Base-by-base conservation (phyloP, 768 basidiomycete genomes). In the Leucosporidium creatinivorum region DNA sequence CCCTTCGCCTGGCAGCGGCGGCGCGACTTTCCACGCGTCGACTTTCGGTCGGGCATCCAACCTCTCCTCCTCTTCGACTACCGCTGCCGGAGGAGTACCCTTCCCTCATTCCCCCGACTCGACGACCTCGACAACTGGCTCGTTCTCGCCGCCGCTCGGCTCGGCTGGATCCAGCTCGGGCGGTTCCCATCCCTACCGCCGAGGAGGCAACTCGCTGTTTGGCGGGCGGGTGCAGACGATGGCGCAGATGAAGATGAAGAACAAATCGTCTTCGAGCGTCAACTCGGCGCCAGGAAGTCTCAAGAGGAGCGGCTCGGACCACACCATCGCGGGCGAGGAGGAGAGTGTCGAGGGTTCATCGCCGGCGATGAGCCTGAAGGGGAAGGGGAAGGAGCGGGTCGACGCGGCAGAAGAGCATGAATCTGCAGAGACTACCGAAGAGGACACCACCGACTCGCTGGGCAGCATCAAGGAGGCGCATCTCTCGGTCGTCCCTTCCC, bases 121-220 rank as follows among this genome's bases (percentile, higher is more conserved):
- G 12, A 30, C 59, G 2, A 0, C 44, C 7, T 21, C 51, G 0
- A 21, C 26, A 19, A 59, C 62, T 4, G 30, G 39, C 15, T 13
- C 33, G 21, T n/a, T 48, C n/a, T 8, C 54, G 17, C 25, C 59
- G 12, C 13, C 57, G 17, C 21, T 39, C 30, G 44, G 17, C 30
- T 4, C 51, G 18, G 6, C 30, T 2, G 1, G 17, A 21, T 33
- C 19, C 17, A 63, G 31, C 52, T 48, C 25, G 51, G 57, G 19
- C 28, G 31, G 47, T 61, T 49, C 58, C 9, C 23, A 10, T 44
- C 39, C 39, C 39, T 44, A 44, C 39, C 39, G 8, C 39, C 51
- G 62, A 8, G 52, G 52, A 2, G 28, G 49, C 1, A 68, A 68
- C 62, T 39, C 26, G 28, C 55, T 68, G 52, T 68, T 68, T 23